Evolutionary conservation across 192 early-diverging fungal genomes (phyloP), one percentile per base, ranked within the genome.

Genomic region (Coemansia sp.): DNA sequence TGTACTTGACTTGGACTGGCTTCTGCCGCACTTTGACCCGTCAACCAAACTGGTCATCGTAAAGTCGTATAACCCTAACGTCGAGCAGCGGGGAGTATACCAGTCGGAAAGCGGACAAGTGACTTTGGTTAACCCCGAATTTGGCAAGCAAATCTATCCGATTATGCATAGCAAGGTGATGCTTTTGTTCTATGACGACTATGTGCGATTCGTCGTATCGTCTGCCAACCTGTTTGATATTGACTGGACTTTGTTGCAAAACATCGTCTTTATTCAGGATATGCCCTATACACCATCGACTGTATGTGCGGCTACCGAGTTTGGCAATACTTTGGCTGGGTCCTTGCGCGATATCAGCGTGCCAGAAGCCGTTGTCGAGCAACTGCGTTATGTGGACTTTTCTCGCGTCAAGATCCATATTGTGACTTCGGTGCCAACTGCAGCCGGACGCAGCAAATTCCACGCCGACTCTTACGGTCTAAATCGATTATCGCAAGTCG

Each of bases 191-290:
- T 85, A 87, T 41, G 69, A 78, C 15, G 67, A 53, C 1, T 86
- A 85, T 51, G 62, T 87, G 58, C 78, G 90, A 1, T 86, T 91
- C 1, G 89, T 89, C 0, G 77, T 82, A 14, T 84, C 85, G 0
- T 88, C 87, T 0, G 90, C 88, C 10, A 91, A 91, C 32, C 61
- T 91, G 59, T 79, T 88, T 1, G 29, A 39, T 19, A 51, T 73
- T 25, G 90, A 91, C 69, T 91, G 87, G 83, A 62, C 77, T 8
- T 69, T 86, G 17, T 59, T 91, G 14, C 84, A 86, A 9, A 91
- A 91, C 70, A 85, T 85, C 5, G 66, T 91, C 23, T 91, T 84
- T 74, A 86, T 91, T 11, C 90, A 91, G 60, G 90, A 91, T 53
- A 83, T 91, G 46, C 75, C 79, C 2, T 41, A 76, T 19, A 76